A percentile compares a stretch with the other conserved stretches of the same genome.
Evolutionary conservation across 805 yeast genomes (phyloP).

Genomic region (Candida patagonica): DNA sequence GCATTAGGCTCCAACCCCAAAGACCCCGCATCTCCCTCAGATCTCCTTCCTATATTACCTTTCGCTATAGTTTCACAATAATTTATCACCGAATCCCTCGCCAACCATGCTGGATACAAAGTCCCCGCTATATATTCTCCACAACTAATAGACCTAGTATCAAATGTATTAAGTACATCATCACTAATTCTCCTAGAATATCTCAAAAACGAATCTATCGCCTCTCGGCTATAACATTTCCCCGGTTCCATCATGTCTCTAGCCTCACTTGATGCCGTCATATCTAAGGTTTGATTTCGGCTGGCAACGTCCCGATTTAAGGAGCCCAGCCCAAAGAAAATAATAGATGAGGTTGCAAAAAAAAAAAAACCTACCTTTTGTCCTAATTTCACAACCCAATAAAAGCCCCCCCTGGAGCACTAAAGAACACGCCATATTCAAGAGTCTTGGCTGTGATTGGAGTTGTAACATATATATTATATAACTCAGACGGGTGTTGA

Average conservation of each 20-base stretch:
- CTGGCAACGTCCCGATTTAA: too few relatives aligned
- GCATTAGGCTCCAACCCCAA: neutral
- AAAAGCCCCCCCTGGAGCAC: too few relatives aligned
- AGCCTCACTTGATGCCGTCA: too few relatives aligned
- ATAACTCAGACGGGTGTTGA: too few relatives aligned
- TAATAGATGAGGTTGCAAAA: too few relatives aligned
- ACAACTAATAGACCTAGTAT: constrained; percentile 19
- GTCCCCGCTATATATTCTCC: constrained; percentile 11
- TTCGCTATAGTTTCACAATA: constrained; percentile 14
- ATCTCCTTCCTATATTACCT: constrained; percentile 12
- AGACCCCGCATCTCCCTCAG: constrained; percentile 6
- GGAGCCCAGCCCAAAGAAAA: too few relatives aligned
- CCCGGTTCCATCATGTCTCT: constrained; percentile 13
- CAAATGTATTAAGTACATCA: constrained; percentile 23
- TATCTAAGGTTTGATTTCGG: too few relatives aligned
- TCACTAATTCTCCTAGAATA: constrained; percentile 24
- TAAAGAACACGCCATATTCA: too few relatives aligned
- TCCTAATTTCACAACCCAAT: too few relatives aligned
- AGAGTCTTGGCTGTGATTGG: too few relatives aligned
- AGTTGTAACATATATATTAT: too few relatives aligned
- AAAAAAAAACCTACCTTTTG: too few relatives aligned
- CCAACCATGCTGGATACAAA: constrained; percentile 18
- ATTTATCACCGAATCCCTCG: constrained; percentile 13
- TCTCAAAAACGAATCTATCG: constrained; percentile 21
- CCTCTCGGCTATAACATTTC: constrained; percentile 18